Evolutionary conservation across 192 early-diverging fungal species (phyloP), one percentile per base, ranked within the genome.

Genomic region (Piromyces finnis): DNA sequence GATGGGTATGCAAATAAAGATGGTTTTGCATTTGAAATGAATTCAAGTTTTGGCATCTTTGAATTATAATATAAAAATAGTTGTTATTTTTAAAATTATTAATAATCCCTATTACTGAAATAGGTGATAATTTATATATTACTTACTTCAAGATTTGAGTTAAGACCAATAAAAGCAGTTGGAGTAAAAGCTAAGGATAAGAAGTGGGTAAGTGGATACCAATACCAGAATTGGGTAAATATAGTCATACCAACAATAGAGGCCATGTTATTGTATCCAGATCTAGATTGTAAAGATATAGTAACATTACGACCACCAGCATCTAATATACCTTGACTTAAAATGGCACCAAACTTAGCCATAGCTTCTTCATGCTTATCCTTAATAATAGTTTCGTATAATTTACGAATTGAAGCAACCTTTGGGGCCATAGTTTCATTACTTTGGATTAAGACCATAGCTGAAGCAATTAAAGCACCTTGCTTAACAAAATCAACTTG

Each of bases 181-280:
- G 98, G 97, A 41, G 92, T 94, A 83, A 99, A 97, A 12, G 97
- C 88, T 85, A 99, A 89, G 79, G 93, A 90, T 81, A 99, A 83
- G 84, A 99, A 98, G 87, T 98, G 98, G 30, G 94, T 93, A 82
- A 98, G 86, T 39, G 98, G 98, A 88, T 94, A 98, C 98, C 98
- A 99, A 90, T 96, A 96, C 98, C 98, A 99, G 86, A 97, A 98
- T 87, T 99, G 97, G 29, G 96, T 95, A 82, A 99, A 99, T 32
- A 99, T 89, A 15, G 95, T 94, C 92, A 97, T 96, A 28, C 98
- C 98, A n/a, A 95, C 96, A 83, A 98, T 94, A 28, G 97, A 94
- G n/a, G 93, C 89, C 89, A 96, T 97, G 82, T 95, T 94, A 28
- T 92, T 89, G 83, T 96, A 92, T 1, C 95, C 96, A 30, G 94